Base-by-base conservation (phyloP, 1,139 yeast species). In the Nakaseomyces bracarensis region DNA sequence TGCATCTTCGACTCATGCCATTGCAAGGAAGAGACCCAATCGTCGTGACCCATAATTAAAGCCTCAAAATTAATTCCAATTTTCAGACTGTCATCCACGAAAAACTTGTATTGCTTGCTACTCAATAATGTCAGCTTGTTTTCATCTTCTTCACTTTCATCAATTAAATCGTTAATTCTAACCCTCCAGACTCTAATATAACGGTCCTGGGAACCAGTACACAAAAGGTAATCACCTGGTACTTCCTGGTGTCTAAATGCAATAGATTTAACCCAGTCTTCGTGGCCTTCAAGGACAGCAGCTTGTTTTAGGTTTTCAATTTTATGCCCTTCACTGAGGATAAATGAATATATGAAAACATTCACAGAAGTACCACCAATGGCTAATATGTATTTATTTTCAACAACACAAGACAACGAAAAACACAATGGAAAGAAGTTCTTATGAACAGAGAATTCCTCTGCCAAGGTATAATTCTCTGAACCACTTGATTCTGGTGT, bases 11-110 rank as follows among this genome's bases (percentile, higher is more conserved):
- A 57, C 20, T 82, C 81, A 54, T 82, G 84, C 97, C 98, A 93
- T 43, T 73, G 70, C 36, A 91, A 68, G 7, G 87, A 79, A 10
- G 91, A 78, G 22, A 93, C 81, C 98, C 98, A 93, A 62, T 93
- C 99, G 59, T 93, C 99, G 61, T 93, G 98, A 8, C 98, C 98
- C 82, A 91, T 82, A 25, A 93, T 77, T 48, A 93, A 73, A 0
- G 98, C 96, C 58, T 93, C 98, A 58, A 87, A 87, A 49, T 77
- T 78, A 45, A 86, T 72, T 0, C 86, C 76, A 42, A 61, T 61
- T 42, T 53, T 55, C n/a, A 62, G 50, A 11, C 55, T 55, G 2
- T 51, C 45, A 1, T 63, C 67, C 11, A 75, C 55, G 9, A 55
- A 46, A 53, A 81, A 81, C 47, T 70, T 71, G 58, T 79, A 77